Percentiles rank a stretch among this genome's conserved stretches.
These are phyloP conservation scores for Alternaria gaisen DNA, from an alignment of 2,329 filamentous ascomycete genomes.

Conservation along the genomic window DNA sequence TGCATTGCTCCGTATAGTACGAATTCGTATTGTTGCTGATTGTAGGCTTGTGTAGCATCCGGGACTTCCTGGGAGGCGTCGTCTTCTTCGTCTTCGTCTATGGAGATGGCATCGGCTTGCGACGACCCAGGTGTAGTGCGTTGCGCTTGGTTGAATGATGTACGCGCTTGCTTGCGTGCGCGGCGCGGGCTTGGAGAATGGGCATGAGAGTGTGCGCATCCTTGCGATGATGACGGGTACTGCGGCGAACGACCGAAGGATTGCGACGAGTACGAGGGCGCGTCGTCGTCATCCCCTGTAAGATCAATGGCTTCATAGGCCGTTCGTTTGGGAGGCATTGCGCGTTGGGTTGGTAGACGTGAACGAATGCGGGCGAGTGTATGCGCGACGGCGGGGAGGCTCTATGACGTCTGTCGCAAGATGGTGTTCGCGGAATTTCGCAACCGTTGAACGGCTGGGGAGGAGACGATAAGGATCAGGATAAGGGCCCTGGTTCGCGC, in stretches of 20 bases:
- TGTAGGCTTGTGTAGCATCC: conserved; percentile 37
- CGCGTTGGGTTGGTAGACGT: neutral
- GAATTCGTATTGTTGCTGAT: conserved; percentile 35
- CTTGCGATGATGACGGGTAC: conserved; percentile 31
- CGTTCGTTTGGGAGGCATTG: conserved; percentile 21
- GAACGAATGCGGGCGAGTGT: neutral
- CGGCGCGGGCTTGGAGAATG: conserved; percentile 20
- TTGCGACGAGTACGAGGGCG: conserved; percentile 4
- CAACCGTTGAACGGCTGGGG: neutral
- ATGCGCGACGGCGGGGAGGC: neutral
- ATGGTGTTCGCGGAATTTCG: conserved; percentile 1
- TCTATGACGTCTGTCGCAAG: conserved; percentile 1
- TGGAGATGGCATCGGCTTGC: conserved; percentile 35
- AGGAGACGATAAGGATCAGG: conserved; percentile 1
- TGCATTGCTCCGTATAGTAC: conserved; percentile 51
- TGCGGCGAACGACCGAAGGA: conserved; percentile 32
- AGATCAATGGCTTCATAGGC: conserved; percentile 17
- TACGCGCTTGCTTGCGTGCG: conserved; percentile 41
- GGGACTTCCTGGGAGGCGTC: conserved; percentile 42
- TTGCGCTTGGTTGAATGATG: conserved; percentile 15
- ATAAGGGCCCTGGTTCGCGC: conserved; percentile 15
- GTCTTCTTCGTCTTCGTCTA: conserved; percentile 38
- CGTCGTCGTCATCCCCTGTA: conserved; percentile 11
- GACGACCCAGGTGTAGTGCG: conserved; percentile 33
- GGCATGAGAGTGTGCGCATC: conserved; percentile 16